A percentile compares a stretch with the other conserved stretches of the same genome.
These are phyloP conservation scores for Plasmodium knowlesi DNA, from an alignment of 169 alveolate species.

Conservation along the genomic window DNA sequence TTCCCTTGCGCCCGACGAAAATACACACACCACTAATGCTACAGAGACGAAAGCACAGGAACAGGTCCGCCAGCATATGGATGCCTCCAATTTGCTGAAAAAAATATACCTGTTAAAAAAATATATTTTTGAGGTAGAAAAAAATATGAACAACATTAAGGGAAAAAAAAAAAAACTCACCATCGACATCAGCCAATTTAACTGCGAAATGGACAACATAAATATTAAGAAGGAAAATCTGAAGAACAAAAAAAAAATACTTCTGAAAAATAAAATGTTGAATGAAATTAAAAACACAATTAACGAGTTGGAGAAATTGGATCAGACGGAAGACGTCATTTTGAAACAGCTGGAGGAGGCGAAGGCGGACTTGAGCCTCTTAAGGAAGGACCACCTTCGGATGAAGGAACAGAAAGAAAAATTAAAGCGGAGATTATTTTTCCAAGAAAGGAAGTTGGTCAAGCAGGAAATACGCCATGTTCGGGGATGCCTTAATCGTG, in stretches of 20 bases:
- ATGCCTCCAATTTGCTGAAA: background rate
- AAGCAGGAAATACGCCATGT: conserved; percentile 11
- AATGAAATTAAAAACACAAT: conserved; percentile 40
- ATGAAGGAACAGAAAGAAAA: conserved; percentile 32
- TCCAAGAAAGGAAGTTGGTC: conserved; percentile 26
- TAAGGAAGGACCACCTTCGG: conserved; percentile 12
- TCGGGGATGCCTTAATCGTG: background rate
- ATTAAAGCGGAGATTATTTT: conserved; percentile 14
- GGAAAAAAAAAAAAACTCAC: conserved; percentile 43
- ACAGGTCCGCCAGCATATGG: background rate
- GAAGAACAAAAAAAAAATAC: conserved; percentile 38
- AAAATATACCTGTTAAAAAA: conserved; percentile 34
- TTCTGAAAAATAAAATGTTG: conserved; percentile 54
- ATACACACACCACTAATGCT: background rate
- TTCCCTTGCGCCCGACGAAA: background rate
- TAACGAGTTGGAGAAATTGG: conserved; percentile 33
- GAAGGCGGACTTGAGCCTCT: conserved; percentile 12
- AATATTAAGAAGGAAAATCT: conserved; percentile 54
- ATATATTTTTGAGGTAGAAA: conserved; percentile 14
- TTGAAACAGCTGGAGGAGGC: conserved; percentile 24
- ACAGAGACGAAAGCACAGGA: background rate
- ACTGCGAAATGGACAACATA: conserved; percentile 49
- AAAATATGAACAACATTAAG: conserved; percentile 8
- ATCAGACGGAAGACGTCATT: conserved; percentile 15
- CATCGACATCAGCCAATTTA: conserved; percentile 39